Evolutionary conservation across 2,329 filamentous ascomycete species (phyloP).

Genomic region (Cercospora sesami): DNA sequence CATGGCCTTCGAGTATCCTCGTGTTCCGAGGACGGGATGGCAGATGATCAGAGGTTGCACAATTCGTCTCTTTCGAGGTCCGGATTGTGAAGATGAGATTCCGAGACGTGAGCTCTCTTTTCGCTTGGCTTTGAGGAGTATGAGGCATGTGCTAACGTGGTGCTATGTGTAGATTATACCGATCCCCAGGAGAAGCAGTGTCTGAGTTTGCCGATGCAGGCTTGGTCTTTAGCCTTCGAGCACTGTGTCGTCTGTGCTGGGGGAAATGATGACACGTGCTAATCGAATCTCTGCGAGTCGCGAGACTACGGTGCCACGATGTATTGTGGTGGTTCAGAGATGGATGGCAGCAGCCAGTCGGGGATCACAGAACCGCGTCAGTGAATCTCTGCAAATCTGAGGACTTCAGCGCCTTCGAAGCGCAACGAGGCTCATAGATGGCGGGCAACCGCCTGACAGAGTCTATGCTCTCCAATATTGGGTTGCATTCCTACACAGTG

Average conservation of each 20-base stretch:
- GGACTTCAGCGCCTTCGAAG: not conserved
- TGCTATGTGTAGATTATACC: not conserved
- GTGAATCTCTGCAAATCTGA: not conserved
- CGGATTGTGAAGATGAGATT: not conserved
- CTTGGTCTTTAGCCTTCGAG: not conserved
- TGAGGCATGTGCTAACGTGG: not conserved
- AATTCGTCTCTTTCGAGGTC: not conserved
- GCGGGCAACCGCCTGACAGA: not conserved
- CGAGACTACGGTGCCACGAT: not conserved
- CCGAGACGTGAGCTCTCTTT: not conserved
- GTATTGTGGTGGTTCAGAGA: not conserved
- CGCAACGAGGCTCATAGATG: not conserved
- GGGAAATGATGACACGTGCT: not conserved
- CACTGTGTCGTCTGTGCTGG: not conserved
- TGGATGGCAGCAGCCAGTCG: not conserved
- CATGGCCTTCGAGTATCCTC: conserved; percentile 4
- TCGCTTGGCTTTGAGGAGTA: not conserved
- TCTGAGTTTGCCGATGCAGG: not conserved
- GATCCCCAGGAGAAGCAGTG: conserved; percentile 11
- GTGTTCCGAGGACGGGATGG: not conserved
- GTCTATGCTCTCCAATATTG: not conserved
- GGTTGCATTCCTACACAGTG: not conserved
- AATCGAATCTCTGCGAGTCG: not conserved
- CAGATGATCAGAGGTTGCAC: not conserved
- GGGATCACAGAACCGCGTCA: not conserved